Percentiles rank a stretch among this genome's conserved stretches.
These are phyloP conservation scores for Clonostachys solani DNA, from an alignment of 2,329 filamentous ascomycete genomes.

Conservation along the genomic window DNA sequence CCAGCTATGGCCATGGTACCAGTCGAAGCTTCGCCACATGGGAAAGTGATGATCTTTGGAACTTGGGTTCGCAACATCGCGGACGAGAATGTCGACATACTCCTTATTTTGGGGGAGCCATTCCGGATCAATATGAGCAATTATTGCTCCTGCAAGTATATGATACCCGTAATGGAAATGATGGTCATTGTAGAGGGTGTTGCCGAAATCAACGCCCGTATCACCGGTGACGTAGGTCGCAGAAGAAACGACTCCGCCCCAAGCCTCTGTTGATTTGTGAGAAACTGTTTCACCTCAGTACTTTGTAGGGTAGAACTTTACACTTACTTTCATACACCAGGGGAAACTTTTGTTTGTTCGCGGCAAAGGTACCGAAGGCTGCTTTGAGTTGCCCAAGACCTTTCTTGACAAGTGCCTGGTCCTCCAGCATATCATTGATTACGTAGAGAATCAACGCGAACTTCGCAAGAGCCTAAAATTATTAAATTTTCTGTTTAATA, in stretches of 20 bases:
- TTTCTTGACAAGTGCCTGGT: constrained; percentile 49
- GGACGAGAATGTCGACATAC: constrained; percentile 79
- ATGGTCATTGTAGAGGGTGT: constrained; percentile 77
- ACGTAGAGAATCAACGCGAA: constrained; percentile 68
- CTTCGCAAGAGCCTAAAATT: constrained; percentile 61
- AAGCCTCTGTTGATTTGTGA: constrained; percentile 41
- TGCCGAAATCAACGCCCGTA: constrained; percentile 78
- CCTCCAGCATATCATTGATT: constrained; percentile 57
- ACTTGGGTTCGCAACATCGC: constrained; percentile 78
- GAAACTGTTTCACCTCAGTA: background rate
- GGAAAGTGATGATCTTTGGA: constrained; percentile 71
- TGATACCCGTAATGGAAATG: constrained; percentile 85
- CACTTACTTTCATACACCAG: constrained; percentile 59
- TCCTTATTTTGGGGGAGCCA: constrained; percentile 73
- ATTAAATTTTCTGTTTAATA: background rate
- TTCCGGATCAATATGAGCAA: constrained; percentile 69
- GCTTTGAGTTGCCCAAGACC: constrained; percentile 60
- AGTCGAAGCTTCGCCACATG: constrained; percentile 81
- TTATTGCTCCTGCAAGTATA: constrained; percentile 79
- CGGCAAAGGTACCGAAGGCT: constrained; percentile 61
- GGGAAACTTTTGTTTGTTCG: constrained; percentile 64
- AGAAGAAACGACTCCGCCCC: constrained; percentile 78
- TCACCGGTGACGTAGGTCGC: constrained; percentile 69
- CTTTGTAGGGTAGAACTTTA: background rate
- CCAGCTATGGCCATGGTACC: constrained; percentile 94